Percentiles rank a stretch among this genome's conserved stretches.
phyloP scores from a whole-genome alignment of 768 basidiomycete species.

The Auriscalpium orientale region DNA sequence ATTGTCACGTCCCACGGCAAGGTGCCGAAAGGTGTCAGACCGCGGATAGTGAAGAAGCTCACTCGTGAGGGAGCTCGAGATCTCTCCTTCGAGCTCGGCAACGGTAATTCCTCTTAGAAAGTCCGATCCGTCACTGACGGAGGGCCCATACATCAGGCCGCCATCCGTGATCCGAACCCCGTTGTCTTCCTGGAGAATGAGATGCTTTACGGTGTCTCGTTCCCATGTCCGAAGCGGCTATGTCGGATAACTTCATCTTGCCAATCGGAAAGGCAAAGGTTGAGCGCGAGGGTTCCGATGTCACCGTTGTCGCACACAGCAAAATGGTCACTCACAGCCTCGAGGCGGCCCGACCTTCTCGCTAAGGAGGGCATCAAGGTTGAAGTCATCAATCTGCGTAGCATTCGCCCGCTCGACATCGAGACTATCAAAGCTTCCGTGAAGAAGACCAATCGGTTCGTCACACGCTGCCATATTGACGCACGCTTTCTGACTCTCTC shows the following conservation, averaged over 20 bases:
- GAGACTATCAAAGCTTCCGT: slow-evolving; percentile 95
- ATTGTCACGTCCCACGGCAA: slow-evolving; percentile 32
- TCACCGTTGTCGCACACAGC: slow-evolving; percentile 96
- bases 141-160: slow-evolving; percentile 45
- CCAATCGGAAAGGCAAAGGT: slow-evolving; percentile 98
- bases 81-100: slow-evolving; percentile 47
- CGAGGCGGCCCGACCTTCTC: slow-evolving; percentile 87
- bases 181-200: slow-evolving; percentile 99
- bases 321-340: slow-evolving; percentile 95
- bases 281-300: slow-evolving; percentile 85
- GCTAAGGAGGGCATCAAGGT: slow-evolving; percentile 97
- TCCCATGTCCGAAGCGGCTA: slow-evolving; percentile 92
- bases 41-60: slow-evolving; percentile 58
- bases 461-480: slow-evolving; percentile 1
- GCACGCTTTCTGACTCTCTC: not conserved
- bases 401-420: slow-evolving; percentile 95
- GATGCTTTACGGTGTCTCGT: slow-evolving; percentile 95
- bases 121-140: not conserved
- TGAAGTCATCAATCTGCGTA: slow-evolving; percentile 95
- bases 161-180: slow-evolving; percentile 97
- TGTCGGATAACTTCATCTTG: slow-evolving; percentile 91
- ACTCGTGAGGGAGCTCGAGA: slow-evolving; percentile 44
- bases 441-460: slow-evolving; percentile 95
- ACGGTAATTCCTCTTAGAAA: slow-evolving; percentile 33
- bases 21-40: slow-evolving; percentile 13